Percentiles rank a stretch among this genome's conserved stretches.
These are phyloP conservation scores for Xylariomycetidae sp. DNA, from an alignment of 2,329 filamentous ascomycete species.

Conservation along the genomic window DNA sequence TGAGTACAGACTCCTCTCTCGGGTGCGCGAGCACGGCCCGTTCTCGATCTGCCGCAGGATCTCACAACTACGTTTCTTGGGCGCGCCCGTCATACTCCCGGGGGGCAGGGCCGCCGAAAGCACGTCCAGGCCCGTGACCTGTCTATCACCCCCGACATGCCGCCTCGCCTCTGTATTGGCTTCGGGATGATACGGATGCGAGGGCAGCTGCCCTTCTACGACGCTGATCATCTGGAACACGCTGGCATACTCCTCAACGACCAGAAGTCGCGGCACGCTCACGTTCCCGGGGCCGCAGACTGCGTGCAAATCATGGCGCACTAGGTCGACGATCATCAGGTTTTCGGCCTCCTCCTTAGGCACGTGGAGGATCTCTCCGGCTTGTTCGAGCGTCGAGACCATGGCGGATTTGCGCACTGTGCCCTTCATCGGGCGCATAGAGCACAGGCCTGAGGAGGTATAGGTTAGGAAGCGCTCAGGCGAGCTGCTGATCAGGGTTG, in stretches of 20 bases:
- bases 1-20: conserved; percentile 73
- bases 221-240: conserved; percentile 91
- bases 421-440: conserved; percentile 93
- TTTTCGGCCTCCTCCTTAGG: conserved; percentile 95
- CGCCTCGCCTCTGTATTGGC: background rate
- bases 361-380: conserved; percentile 66
- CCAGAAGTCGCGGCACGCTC: conserved; percentile 70
- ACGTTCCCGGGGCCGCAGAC: conserved; percentile 74
- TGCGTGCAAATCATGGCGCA: conserved; percentile 89
- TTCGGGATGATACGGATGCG: background rate
- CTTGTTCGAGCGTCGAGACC: conserved; percentile 64
- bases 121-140: conserved; percentile 65
- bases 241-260: conserved; percentile 84
- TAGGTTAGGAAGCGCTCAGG: conserved; percentile 81
- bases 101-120: conserved; percentile 76
- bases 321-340: conserved; percentile 95
- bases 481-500: conserved; percentile 75
- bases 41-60: conserved; percentile 67
- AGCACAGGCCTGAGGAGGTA: conserved; percentile 50
- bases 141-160: conserved; percentile 9
- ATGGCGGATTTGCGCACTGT: conserved; percentile 72
- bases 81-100: conserved; percentile 94
- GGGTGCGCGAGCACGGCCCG: conserved; percentile 20
- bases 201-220: conserved; percentile 64
- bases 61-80: conserved; percentile 89